Evolutionary conservation across 2,329 filamentous ascomycete genomes (phyloP).

Genomic region (Phaeosphaeria sp.): DNA sequence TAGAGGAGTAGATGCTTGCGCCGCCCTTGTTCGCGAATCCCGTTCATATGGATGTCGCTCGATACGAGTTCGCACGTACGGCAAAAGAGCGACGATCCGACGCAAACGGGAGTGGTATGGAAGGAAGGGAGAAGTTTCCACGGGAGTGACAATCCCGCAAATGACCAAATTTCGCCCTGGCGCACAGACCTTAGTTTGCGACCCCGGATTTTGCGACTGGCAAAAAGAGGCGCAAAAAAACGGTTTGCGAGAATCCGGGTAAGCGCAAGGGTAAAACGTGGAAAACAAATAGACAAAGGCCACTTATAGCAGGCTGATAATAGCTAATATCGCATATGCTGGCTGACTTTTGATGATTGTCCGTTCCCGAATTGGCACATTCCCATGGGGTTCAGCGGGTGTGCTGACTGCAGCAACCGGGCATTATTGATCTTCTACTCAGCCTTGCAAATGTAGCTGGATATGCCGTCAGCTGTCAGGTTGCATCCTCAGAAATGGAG

Average conservation of each 20-base stretch:
- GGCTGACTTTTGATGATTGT: conserved; percentile 6
- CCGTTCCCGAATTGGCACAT: not conserved
- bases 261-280: not conserved
- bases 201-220: conserved; percentile 19
- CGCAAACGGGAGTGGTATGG: conserved; percentile 5
- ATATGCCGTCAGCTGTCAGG: conserved; percentile 16
- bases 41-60: conserved; percentile 6
- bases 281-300: conserved; percentile 5
- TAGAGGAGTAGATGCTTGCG: not conserved
- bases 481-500: not conserved
- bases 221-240: conserved; percentile 14
- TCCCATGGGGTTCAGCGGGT: conserved; percentile 5
- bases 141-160: conserved; percentile 1
- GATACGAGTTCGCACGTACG: conserved; percentile 4
- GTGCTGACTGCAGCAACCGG: conserved; percentile 40
- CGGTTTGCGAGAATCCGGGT: not conserved
- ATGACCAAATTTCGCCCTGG: not conserved
- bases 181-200: conserved; percentile 14
- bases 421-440: conserved; percentile 24
- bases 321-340: conserved; percentile 11
- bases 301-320: conserved; percentile 9
- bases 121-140: conserved; percentile 22
- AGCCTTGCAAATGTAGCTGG: conserved; percentile 30
- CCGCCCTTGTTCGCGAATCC: conserved; percentile 1
- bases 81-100: not conserved